Evolutionary conservation across 225 moss, liverwort and hornwort species (phyloP).

Genomic region (Takakia lepidozioides): DNA sequence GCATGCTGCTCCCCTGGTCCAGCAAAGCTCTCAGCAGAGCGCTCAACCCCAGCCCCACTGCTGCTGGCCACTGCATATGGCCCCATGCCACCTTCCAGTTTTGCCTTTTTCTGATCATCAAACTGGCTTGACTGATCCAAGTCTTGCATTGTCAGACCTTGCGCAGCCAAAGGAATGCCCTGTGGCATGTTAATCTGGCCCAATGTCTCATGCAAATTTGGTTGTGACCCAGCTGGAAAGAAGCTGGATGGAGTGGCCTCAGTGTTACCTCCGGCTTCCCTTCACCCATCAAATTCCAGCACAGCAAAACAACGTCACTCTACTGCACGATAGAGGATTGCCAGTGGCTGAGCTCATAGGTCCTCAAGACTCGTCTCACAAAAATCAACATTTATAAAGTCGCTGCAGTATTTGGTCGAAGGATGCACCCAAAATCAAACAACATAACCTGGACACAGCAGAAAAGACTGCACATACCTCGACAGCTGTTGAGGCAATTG

Average conservation of each 20-base stretch:
- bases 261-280: conserved; percentile 23
- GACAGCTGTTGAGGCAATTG: conserved; percentile 31
- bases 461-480: conserved; percentile 13
- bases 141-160: conserved; percentile 30
- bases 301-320: neutral
- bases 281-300: conserved; percentile 4
- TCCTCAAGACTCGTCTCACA: too few relatives aligned
- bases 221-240: conserved; percentile 26
- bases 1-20: conserved; percentile 33
- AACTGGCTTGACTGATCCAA: conserved; percentile 30
- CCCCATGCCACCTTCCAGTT: conserved; percentile 37
- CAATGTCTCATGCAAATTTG: conserved; percentile 30
- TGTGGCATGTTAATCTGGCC: conserved; percentile 38
- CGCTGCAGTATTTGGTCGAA: neutral
- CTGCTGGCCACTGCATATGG: conserved; percentile 22
- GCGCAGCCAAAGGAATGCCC: conserved; percentile 27
- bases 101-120: conserved; percentile 49
- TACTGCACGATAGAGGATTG: neutral
- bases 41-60: conserved; percentile 18
- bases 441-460: neutral
- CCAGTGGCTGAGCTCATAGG: too few relatives aligned
- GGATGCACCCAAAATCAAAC: neutral
- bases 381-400: neutral
- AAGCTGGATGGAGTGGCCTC: conserved; percentile 26
- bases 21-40: conserved; percentile 21